Conservation (phyloP, 2,329 filamentous ascomycete genomes). For the Ceratocystis colombiana region DNA sequence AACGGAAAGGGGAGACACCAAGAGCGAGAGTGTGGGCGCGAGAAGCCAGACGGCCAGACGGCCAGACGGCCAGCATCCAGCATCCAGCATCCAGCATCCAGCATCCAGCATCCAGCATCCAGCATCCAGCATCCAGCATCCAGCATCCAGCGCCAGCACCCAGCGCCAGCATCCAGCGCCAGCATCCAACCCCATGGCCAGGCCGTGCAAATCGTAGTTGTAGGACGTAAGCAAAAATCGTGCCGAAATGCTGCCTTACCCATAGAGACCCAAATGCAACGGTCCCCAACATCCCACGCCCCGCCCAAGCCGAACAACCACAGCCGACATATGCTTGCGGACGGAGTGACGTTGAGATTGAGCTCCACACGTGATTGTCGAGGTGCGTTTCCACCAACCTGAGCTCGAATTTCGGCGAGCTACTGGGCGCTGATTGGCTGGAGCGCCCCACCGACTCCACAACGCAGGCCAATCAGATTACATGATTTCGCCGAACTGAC, state of each 20-base stretch:
- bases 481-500: slow-evolving; percentile 1
- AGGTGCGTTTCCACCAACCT: background rate
- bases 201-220: too few relatives aligned
- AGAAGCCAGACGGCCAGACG: too few relatives aligned
- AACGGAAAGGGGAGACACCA: too few relatives aligned
- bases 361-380: slow-evolving; percentile 19
- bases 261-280: background rate
- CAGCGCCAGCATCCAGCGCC: too few relatives aligned
- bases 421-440: background rate
- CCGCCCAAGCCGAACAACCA: background rate
- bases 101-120: too few relatives aligned
- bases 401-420: slow-evolving; percentile 6
- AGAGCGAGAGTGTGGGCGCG: too few relatives aligned
- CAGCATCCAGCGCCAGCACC: too few relatives aligned
- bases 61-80: too few relatives aligned
- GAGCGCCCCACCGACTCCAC: background rate
- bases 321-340: background rate
- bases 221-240: background rate
- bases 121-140: too few relatives aligned
- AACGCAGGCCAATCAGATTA: slow-evolving; percentile 7
- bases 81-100: too few relatives aligned
- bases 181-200: too few relatives aligned
- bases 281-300: background rate
- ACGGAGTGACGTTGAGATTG: slow-evolving; percentile 19
- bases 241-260: background rate